A percentile compares a stretch with the other conserved stretches of the same genome.
Conservation (phyloP, 139 green algal species). For the Picochlorum sp. region DNA sequence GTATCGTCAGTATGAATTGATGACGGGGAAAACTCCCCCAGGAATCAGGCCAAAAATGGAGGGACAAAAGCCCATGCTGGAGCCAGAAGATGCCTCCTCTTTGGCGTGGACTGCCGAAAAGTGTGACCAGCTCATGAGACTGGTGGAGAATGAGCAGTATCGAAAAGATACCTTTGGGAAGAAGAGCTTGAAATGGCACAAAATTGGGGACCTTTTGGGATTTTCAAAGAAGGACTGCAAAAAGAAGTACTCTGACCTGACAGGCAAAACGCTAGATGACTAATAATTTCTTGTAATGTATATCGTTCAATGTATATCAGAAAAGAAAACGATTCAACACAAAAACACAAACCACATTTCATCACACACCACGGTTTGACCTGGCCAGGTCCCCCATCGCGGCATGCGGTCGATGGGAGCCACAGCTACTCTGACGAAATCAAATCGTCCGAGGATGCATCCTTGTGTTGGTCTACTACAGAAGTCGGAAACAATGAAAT, state of each 20-base stretch:
- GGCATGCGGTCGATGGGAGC: too few species aligned
- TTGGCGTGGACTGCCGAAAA: slow-evolving; percentile 13
- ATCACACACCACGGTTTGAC: too few species aligned
- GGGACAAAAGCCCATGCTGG: not conserved
- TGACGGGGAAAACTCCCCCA: not conserved
- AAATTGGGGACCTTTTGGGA: slow-evolving; percentile 13
- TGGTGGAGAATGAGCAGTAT: slow-evolving; percentile 17
- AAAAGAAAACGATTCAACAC: too few species aligned
- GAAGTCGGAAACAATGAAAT: too few species aligned
- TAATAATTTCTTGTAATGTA: not conserved
- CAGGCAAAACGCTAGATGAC: slow-evolving; percentile 9
- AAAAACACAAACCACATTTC: too few species aligned
- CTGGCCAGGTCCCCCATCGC: too few species aligned
- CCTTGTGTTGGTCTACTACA: too few species aligned
- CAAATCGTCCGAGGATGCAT: too few species aligned
- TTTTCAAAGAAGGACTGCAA: slow-evolving; percentile 16
- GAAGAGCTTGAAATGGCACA: slow-evolving; percentile 19
- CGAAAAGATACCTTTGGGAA: slow-evolving; percentile 26
- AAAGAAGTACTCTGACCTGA: slow-evolving; percentile 18
- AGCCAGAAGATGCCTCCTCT: not conserved
- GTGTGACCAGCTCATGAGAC: slow-evolving; percentile 19
- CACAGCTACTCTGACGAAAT: too few species aligned
- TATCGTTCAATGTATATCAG: too few species aligned
- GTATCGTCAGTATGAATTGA: not conserved
- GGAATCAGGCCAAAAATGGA: not conserved